Evolutionary conservation across 805 yeast genomes (phyloP).

Genomic region (Wickerhamiella azyma): DNA sequence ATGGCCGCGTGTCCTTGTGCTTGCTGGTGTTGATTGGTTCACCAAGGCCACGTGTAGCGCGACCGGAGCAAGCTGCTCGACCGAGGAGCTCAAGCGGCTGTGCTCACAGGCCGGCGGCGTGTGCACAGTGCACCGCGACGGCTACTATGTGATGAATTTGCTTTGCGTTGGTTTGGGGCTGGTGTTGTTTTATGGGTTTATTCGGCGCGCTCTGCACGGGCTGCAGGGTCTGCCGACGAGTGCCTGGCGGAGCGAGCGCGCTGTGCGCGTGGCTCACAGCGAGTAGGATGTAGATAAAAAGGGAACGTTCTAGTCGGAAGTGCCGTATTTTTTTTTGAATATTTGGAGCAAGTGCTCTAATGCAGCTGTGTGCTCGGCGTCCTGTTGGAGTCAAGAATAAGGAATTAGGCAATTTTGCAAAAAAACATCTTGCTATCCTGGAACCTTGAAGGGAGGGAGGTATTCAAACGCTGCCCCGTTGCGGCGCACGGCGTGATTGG

Average conservation of each 20-base stretch:
- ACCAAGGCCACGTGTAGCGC: constrained; percentile 47
- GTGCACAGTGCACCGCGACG: constrained; percentile 50
- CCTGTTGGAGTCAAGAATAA: no score
- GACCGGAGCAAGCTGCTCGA: constrained; percentile 24
- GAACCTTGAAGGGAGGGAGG: no score
- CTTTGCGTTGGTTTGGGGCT: constrained; percentile 60
- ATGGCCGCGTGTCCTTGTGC: constrained; percentile 83
- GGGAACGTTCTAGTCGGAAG: no score
- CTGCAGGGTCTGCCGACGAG: constrained; percentile 60
- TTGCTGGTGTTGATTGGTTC: constrained; percentile 65
- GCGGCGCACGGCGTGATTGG: no score
- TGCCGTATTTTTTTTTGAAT: no score
- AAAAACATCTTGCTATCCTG: no score
- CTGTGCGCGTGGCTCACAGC: background rate
- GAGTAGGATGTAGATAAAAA: no score
- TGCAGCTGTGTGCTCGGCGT: no score
- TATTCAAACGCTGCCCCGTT: no score
- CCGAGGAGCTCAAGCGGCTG: constrained; percentile 31
- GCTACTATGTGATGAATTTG: constrained; percentile 67
- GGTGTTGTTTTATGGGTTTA: constrained; percentile 48
- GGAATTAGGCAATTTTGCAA: no score
- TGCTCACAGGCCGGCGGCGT: constrained; percentile 46
- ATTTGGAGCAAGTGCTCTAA: no score
- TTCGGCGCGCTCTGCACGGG: constrained; percentile 44
- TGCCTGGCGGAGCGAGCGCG: constrained; percentile 39